phyloP scores from a whole-genome alignment of 106 monocot species.

The Dactylorhiza incarnata region DNA sequence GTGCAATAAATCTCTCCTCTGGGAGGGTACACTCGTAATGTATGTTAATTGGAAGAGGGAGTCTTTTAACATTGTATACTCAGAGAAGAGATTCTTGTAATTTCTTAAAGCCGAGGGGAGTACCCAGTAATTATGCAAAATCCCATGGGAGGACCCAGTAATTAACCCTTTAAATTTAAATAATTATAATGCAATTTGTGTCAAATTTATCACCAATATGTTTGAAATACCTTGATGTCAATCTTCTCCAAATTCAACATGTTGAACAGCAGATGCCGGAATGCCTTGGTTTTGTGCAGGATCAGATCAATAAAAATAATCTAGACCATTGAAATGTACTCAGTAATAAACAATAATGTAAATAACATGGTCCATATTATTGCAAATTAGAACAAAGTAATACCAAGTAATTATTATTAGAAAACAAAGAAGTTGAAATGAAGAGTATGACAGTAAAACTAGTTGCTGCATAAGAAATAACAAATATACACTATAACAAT shows the following conservation, averaged over 20 bases:
- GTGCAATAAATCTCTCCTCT: too few relatives aligned
- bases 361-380: neutral
- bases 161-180: neutral
- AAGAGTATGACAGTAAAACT: neutral
- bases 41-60: too few relatives aligned
- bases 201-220: neutral
- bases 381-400: neutral
- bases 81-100: too few relatives aligned
- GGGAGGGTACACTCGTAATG: too few relatives aligned
- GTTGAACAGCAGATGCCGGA: constrained; percentile 80
- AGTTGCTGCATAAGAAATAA: neutral
- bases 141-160: too few relatives aligned
- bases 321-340: constrained; percentile 15
- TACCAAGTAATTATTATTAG: neutral
- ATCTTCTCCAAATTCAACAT: constrained; percentile 27
- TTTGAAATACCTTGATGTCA: constrained; percentile 30
- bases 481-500: neutral
- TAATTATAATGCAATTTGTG: neutral
- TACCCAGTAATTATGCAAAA: too few relatives aligned
- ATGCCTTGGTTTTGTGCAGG: constrained; percentile 90
- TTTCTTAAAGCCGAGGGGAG: too few relatives aligned
- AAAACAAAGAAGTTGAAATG: neutral
- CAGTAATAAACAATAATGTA: neutral
- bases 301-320: constrained; percentile 93
- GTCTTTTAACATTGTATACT: too few relatives aligned